Percentiles rank a stretch among this genome's conserved stretches.
These are phyloP conservation scores for Backusella circina DNA, from an alignment of 192 early-diverging fungal genomes.

Conservation along the genomic window DNA sequence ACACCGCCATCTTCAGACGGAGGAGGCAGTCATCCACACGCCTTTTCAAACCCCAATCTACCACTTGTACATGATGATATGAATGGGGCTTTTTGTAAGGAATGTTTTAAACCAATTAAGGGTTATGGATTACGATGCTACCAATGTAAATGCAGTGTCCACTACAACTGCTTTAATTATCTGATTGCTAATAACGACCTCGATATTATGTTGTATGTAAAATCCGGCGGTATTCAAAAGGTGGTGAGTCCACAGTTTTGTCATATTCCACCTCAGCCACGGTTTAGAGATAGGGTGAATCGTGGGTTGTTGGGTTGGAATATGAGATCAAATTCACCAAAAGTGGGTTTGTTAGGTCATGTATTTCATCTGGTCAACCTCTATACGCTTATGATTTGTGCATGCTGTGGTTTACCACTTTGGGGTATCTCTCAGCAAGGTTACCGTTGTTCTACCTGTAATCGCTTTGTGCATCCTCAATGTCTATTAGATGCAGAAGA, in stretches of 20 bases:
- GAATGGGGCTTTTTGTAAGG: constrained; percentile 21
- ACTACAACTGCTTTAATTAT: constrained; percentile 48
- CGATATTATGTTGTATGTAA: constrained; percentile 33
- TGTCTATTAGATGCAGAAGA: constrained; percentile 24
- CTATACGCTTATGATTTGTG: constrained; percentile 50
- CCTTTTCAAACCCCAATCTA: neutral
- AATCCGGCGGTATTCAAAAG: constrained; percentile 36
- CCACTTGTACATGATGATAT: neutral
- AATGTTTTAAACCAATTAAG: constrained; percentile 39
- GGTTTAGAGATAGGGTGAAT: constrained; percentile 7
- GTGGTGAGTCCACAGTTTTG: constrained; percentile 44
- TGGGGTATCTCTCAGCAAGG: constrained; percentile 56
- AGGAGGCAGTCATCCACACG: neutral
- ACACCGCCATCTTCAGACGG: neutral
- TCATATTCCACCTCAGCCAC: constrained; percentile 20
- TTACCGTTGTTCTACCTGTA: constrained; percentile 49
- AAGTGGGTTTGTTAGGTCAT: constrained; percentile 33
- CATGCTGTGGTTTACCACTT: constrained; percentile 43
- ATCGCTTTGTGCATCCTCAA: constrained; percentile 42
- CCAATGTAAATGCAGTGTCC: constrained; percentile 45
- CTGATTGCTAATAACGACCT: constrained; percentile 21
- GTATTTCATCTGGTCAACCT: constrained; percentile 49
- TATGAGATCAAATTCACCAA: neutral
- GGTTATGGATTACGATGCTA: constrained; percentile 52
- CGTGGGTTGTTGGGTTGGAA: neutral